Evolutionary conservation across 75 land plant species (phyloP), one percentile per base, ranked within the genome.

Genomic region (Sequoia sempervirens): DNA sequence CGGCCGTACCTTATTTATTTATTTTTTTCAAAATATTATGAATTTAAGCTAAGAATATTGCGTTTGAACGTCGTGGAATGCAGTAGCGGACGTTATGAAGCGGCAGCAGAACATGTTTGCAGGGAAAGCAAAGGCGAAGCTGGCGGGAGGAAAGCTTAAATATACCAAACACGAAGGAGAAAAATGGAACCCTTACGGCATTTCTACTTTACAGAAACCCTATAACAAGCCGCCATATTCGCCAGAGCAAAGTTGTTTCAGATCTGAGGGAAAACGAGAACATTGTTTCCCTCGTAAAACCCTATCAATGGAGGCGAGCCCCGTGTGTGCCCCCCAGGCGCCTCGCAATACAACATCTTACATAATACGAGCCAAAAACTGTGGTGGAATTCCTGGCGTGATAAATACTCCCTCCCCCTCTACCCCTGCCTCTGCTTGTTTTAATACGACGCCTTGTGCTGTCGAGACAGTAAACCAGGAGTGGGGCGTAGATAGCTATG

Each of bases 401-500:
- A 75, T 73, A 73, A 83, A 38, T 40, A 78, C 80, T 78, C 80
- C 84, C 2, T 46, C 84, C 23, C 84, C 84, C 13, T 75, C 79
- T 58, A 83, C 85, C 14, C 89, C 89, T 6, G 78, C 89, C 37
- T 47, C 88, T 37, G 85, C 68, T 18, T 50, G 75, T 68, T 82
- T 89, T 36, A 66, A 36, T 45, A 79, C 56, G 5, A 78, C 89
- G 18, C 50, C 75, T 38, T 88, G 79, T 37, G 43, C 45, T 30
- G 81, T 76, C 2, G 89, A 88, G 40, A 79, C 84, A 79, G 89
- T 84, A 38, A 73, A 81, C 28, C 46, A 41, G 28, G 84, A 83
- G n/a, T 83, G 84, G 84, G 84, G 84, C 23, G 87, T 88, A 34
- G 45, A 87, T 84, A 85, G 89, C 52, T 88, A 88, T 84, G 89